These are phyloP conservation scores for Hanseniaspora opuntiae DNA, from an alignment of 805 yeast genomes.

Conservation along the genomic window DNA sequence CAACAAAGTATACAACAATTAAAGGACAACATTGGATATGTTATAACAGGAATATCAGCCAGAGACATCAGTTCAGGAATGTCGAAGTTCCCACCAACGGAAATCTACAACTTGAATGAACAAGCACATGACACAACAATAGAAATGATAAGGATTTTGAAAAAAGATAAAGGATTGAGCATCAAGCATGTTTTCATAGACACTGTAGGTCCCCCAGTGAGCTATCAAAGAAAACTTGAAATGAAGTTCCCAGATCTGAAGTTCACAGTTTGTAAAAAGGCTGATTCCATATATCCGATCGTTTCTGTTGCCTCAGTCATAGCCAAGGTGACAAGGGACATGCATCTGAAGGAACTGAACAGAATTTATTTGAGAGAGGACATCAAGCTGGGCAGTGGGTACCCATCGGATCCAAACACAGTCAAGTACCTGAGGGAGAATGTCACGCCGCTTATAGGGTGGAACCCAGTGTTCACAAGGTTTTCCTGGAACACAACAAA, in stretches of 20 bases:
- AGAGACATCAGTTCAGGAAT: constrained; percentile 77
- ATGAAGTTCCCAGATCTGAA: constrained; percentile 52
- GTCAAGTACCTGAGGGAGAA: constrained; percentile 51
- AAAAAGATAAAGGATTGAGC: constrained; percentile 43
- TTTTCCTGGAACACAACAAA: constrained; percentile 92
- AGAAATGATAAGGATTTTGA: constrained; percentile 50
- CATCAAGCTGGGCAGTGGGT: constrained; percentile 58
- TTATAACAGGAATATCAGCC: constrained; percentile 73
- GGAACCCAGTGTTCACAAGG: constrained; percentile 61
- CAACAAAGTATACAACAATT: constrained; percentile 15
- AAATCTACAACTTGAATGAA: constrained; percentile 59
- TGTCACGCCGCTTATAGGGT: constrained; percentile 69
- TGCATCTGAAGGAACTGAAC: constrained; percentile 31
- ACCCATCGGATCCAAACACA: constrained; percentile 87
- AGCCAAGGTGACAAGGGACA: constrained; percentile 91
- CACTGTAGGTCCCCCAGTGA: constrained; percentile 89
- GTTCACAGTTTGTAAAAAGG: constrained; percentile 82
- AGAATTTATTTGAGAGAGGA: constrained; percentile 21
- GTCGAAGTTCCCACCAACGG: constrained; percentile 48
- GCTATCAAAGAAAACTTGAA: constrained; percentile 65
- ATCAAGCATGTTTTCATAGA: constrained; percentile 72
- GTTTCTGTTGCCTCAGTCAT: constrained; percentile 91
- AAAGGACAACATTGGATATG: constrained; percentile 54
- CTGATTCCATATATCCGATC: constrained; percentile 81
- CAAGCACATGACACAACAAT: constrained; percentile 96